Evolutionary conservation across 2,329 filamentous ascomycete genomes (phyloP).

Genomic region (Penicillium sp.): DNA sequence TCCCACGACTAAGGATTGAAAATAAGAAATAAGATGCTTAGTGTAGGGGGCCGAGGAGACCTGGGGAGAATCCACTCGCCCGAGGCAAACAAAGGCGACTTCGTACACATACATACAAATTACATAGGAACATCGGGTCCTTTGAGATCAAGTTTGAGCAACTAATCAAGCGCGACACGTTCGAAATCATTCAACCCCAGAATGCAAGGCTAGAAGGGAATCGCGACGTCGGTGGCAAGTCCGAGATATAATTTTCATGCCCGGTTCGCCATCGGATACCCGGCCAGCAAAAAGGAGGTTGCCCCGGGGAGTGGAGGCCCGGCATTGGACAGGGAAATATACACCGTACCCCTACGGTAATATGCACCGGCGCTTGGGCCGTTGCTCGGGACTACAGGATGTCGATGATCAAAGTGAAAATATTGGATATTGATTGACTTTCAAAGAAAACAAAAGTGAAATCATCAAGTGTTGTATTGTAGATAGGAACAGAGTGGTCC

Average conservation of each 20-base stretch:
- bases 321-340: slow-evolving; percentile 25
- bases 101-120: too few species aligned
- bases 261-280: slow-evolving; percentile 30
- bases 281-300: slow-evolving; percentile 30
- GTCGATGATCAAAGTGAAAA: not conserved
- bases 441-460: not conserved
- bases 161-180: not conserved
- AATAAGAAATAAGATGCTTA: not conserved
- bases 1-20: not conserved
- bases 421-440: not conserved
- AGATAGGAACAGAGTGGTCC: not conserved
- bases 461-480: not conserved
- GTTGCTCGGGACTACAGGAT: slow-evolving; percentile 26
- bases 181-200: not conserved
- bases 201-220: not conserved
- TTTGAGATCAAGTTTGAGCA: not conserved
- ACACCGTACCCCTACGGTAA: slow-evolving; percentile 21
- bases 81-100: not conserved
- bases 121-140: not conserved
- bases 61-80: slow-evolving; percentile 2
- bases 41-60: not conserved
- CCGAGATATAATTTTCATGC: slow-evolving; percentile 4
- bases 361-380: slow-evolving; percentile 18
- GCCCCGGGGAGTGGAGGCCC: slow-evolving; percentile 26
- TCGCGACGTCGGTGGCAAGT: slow-evolving; percentile 15